A percentile compares a stretch with the other conserved stretches of the same genome.
Evolutionary conservation across 73 alveolate genomes (phyloP).

Genomic region (Paraurostyla sp.): DNA sequence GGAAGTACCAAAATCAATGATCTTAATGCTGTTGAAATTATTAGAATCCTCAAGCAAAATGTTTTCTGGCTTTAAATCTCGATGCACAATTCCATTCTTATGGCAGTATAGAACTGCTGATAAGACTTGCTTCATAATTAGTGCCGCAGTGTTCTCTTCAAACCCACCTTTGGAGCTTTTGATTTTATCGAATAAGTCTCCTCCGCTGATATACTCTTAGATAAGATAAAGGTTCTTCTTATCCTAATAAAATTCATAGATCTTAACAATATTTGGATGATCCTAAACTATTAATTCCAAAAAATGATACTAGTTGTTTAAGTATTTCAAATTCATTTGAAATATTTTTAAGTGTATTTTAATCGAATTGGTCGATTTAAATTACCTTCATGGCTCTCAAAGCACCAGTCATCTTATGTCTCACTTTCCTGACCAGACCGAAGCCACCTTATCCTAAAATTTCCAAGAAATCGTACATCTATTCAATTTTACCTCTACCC

Average conservation of each 20-base stretch:
- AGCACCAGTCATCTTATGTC: conserved; percentile 62
- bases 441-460: conserved; percentile 31
- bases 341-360: not conserved
- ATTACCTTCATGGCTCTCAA: conserved; percentile 84
- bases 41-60: conserved; percentile 83
- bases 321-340: conserved; percentile 86
- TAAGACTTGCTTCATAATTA: conserved; percentile 84
- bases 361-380: conserved; percentile 40
- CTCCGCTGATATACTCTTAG: conserved; percentile 92
- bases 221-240: conserved; percentile 87
- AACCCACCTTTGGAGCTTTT: conserved; percentile 77
- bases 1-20: conserved; percentile 95
- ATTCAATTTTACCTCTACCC: conserved; percentile 39
- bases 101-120: conserved; percentile 93
- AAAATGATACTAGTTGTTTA: conserved; percentile 69
- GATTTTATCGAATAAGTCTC: conserved; percentile 89
- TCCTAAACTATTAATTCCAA: conserved; percentile 13
- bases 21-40: conserved; percentile 78
- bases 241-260: conserved; percentile 91
- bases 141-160: conserved; percentile 90
- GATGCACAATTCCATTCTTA: conserved; percentile 88
- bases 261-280: conserved; percentile 93
- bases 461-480: conserved; percentile 30
- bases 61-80: conserved; percentile 97
- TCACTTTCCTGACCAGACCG: conserved; percentile 30